Evolutionary conservation across 2,329 filamentous ascomycete genomes (phyloP).

Genomic region (Cercospora zeae-maydis): DNA sequence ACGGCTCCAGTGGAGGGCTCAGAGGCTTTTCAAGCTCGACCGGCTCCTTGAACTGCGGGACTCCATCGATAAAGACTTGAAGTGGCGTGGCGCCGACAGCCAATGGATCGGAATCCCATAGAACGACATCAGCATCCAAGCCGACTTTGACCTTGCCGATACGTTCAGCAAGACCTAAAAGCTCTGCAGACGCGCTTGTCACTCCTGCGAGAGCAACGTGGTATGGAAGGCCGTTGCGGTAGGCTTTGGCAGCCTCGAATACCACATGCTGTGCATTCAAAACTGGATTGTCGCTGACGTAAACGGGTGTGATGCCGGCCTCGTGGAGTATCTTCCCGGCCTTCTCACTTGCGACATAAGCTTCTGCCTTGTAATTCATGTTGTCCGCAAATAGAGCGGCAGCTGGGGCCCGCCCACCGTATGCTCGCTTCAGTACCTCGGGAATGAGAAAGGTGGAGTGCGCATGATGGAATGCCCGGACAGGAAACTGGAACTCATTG

Average conservation of each 20-base stretch:
- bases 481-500: conserved; percentile 66
- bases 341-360: conserved; percentile 61
- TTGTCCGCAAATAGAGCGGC: conserved; percentile 67
- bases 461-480: conserved; percentile 67
- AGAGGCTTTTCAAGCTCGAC: conserved; percentile 54
- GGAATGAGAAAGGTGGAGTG: conserved; percentile 65
- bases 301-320: conserved; percentile 61
- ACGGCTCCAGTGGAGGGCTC: conserved; percentile 40
- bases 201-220: conserved; percentile 42
- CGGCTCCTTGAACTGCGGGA: conserved; percentile 49
- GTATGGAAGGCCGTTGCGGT: conserved; percentile 42
- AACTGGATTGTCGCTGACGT: conserved; percentile 69
- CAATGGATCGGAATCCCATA: conserved; percentile 46
- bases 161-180: conserved; percentile 39
- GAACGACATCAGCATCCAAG: conserved; percentile 44
- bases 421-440: conserved; percentile 50
- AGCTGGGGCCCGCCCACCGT: conserved; percentile 40
- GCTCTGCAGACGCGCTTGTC: conserved; percentile 40
- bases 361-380: conserved; percentile 64
- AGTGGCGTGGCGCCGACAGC: conserved; percentile 32
- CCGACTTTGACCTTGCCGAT: conserved; percentile 42
- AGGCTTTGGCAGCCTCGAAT: conserved; percentile 52
- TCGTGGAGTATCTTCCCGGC: conserved; percentile 65
- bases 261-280: conserved; percentile 67
- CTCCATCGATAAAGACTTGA: conserved; percentile 45